Percentiles rank a stretch among this genome's conserved stretches.
These are phyloP conservation scores for Epichloe sibirici DNA, from an alignment of 2,329 filamentous ascomycete species.

Conservation along the genomic window DNA sequence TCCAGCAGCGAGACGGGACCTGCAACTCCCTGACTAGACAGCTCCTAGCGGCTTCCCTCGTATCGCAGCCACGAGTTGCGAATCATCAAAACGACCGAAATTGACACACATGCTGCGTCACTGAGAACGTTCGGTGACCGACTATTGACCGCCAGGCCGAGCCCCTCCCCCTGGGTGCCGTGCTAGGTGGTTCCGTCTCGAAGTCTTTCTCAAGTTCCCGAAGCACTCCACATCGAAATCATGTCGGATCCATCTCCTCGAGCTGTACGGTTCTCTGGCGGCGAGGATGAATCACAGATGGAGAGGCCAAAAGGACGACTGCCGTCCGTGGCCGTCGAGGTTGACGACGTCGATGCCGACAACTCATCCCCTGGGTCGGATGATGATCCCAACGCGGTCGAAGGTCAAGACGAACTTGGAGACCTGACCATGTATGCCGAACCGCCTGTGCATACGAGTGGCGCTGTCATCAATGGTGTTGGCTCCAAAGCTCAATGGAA, in stretches of 20 bases:
- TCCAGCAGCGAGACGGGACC: neutral
- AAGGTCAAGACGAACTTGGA: slow-evolving; percentile 37
- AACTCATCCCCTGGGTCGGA: slow-evolving; percentile 16
- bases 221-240: slow-evolving; percentile 3
- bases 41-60: too few species aligned
- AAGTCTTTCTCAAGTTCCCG: neutral
- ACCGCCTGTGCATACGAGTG: slow-evolving; percentile 24
- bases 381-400: slow-evolving; percentile 32
- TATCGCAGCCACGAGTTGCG: neutral
- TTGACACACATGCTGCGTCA: neutral
- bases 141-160: slow-evolving; percentile 5
- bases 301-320: slow-evolving; percentile 31
- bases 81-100: neutral
- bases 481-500: slow-evolving; percentile 27
- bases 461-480: slow-evolving; percentile 29
- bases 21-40: too few species aligned
- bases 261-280: slow-evolving; percentile 43
- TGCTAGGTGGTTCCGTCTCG: slow-evolving; percentile 1
- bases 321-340: slow-evolving; percentile 12
- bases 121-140: neutral
- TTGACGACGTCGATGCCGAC: slow-evolving; percentile 12
- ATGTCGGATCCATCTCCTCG: slow-evolving; percentile 40
- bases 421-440: slow-evolving; percentile 33
- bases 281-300: slow-evolving; percentile 29
- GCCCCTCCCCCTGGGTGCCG: slow-evolving; percentile 4